Evolutionary conservation across 768 basidiomycete species (phyloP).

Genomic region (Hortiboletus campestris): DNA sequence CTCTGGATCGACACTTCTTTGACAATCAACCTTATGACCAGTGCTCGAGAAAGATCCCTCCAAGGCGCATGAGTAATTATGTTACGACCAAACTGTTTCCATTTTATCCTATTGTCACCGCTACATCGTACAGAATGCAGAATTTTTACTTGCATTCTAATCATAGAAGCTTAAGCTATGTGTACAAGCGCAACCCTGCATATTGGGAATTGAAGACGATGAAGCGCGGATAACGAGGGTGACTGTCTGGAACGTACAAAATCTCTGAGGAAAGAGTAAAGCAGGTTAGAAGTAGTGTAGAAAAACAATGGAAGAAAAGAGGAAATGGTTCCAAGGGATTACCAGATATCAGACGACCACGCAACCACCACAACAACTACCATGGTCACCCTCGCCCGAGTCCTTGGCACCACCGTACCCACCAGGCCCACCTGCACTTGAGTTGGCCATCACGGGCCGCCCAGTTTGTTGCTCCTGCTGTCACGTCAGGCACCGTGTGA

Average conservation of each 20-base stretch:
- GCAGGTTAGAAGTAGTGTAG: constrained; percentile 5
- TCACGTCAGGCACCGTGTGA: constrained; percentile 8
- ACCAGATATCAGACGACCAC: constrained; percentile 46
- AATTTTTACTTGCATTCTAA: constrained; percentile 1
- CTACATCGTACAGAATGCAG: constrained; percentile 4
- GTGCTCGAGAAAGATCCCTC: constrained; percentile 28
- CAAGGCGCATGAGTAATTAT: constrained; percentile 17
- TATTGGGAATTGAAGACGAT: constrained; percentile 2
- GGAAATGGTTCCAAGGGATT: background rate
- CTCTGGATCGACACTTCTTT: background rate
- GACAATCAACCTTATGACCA: background rate
- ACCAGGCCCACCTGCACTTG: constrained; percentile 43
- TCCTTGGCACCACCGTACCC: constrained; percentile 45
- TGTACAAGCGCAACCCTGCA: constrained; percentile 23
- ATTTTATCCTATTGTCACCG: background rate
- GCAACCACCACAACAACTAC: constrained; percentile 68
- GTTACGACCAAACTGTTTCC: background rate
- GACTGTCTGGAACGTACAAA: constrained; percentile 12
- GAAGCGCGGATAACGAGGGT: constrained; percentile 4
- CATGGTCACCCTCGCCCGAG: constrained; percentile 49
- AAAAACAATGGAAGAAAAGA: constrained; percentile 8
- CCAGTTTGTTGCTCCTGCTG: constrained; percentile 74
- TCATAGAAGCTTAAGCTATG: constrained; percentile 20
- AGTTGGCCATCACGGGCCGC: constrained; percentile 56
- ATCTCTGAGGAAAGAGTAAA: constrained; percentile 5